Base-by-base conservation (phyloP, 2,329 filamentous ascomycete genomes). In the Colletotrichum destructivum region DNA sequence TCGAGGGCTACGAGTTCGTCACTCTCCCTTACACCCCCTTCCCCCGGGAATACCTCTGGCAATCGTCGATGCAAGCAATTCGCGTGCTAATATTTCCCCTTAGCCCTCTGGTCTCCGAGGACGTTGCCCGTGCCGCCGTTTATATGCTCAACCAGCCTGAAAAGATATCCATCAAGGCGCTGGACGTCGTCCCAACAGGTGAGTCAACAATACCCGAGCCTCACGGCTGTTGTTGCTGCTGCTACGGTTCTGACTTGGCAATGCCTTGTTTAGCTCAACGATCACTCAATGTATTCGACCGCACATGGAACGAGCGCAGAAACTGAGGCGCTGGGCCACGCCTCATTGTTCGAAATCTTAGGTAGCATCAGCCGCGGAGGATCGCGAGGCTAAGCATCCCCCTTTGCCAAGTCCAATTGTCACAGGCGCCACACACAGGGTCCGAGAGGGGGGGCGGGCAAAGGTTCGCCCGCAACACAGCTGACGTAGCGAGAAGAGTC, bases 171-270 rank as follows among this genome's bases (percentile, higher is more conserved):
- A 76, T 87, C 2, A 86, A 86, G 77, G 84, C 84, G 2, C 59
- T 87, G 62, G 84, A 87, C 77, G 79, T 86, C 21, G 83, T 87
- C 38, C 83, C 84, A 6, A 85, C 81, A 40, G 71, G 71, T 71
- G 6, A 31, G 57, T 49, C 13, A 38, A 2, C 15, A 18, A n/a
- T n/a, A n/a, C n/a, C 44, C 49, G 46, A 46, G 21, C 15, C 18
- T 4, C n/a, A 15, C 3, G 2, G 15, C 4, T 23, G n/a, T 16
- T 7, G 47, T 4, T 16, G 31, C 4, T 18, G 3, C 0, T 11
- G 26, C 11, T 31, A 8, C 31, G 9, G 31, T 31, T 9, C 31
- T 31, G 31, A 52, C 7, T 2, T 15, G n/a, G 5, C 40, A 11
- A 62, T 23, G 46, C 8, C 2, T 15, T 13, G 31, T 31, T 3